phyloP scores from a whole-genome alignment of 164 flowering plant species.

The Magnolia changhungtana region DNA sequence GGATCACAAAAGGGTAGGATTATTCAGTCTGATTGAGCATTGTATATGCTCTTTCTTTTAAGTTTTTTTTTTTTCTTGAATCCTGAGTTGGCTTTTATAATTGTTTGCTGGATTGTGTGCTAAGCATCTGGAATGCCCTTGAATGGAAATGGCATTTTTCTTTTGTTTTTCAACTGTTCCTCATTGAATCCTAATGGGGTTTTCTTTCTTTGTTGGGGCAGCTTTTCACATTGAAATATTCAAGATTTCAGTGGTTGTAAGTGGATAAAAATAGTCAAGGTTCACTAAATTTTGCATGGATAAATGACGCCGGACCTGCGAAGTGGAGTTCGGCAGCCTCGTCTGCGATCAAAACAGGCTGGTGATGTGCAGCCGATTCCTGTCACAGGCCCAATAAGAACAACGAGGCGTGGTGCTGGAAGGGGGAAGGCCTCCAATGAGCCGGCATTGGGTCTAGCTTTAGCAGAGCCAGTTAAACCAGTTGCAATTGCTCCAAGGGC shows the following conservation, averaged over 20 bases:
- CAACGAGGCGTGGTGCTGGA: conserved; percentile 67
- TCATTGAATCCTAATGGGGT: background rate
- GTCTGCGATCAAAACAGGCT: conserved; percentile 71
- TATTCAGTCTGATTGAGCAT: background rate
- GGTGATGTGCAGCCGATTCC: conserved; percentile 68
- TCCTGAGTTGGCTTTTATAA: background rate
- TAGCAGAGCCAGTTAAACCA: conserved; percentile 48
- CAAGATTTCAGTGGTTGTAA: conserved; percentile 29
- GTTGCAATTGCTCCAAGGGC: conserved; percentile 59
- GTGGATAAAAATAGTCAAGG: conserved; percentile 12
- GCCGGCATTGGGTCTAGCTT: conserved; percentile 37
- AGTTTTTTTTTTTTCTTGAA: too few relatives aligned
- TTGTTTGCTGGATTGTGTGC: background rate
- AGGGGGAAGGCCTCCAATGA: conserved; percentile 81
- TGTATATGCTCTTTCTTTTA: background rate
- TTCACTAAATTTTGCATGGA: conserved; percentile 55
- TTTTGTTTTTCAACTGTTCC: background rate
- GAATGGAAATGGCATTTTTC: background rate
- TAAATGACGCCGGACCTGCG: conserved; percentile 87
- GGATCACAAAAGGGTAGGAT: background rate
- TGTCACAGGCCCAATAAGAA: conserved; percentile 46
- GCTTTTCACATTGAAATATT: conserved; percentile 8
- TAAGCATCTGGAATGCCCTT: background rate
- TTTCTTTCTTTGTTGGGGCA: background rate
- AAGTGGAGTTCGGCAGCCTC: conserved; percentile 72